Evolutionary conservation across 2,329 filamentous ascomycete genomes (phyloP).

Genomic region (Lecanicillium sp.): DNA sequence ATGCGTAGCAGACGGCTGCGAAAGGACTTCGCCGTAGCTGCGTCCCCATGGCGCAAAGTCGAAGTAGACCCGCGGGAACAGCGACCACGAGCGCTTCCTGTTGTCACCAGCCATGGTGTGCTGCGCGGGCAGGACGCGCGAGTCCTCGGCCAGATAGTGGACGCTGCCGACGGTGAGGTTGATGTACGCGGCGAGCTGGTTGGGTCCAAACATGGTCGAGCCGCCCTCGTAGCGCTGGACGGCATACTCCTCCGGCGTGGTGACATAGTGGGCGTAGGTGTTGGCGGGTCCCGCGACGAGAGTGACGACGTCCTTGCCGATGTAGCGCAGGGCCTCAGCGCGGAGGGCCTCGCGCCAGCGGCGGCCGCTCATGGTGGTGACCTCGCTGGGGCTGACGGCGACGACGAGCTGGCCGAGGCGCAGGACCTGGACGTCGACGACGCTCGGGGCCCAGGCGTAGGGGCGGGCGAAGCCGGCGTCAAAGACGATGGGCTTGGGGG

Average conservation of each 20-base stretch:
- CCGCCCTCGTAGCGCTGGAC: constrained; percentile 94
- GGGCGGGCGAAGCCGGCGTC: constrained; percentile 75
- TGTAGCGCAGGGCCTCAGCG: constrained; percentile 35
- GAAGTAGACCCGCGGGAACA: constrained; percentile 71
- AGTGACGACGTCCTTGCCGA: constrained; percentile 54
- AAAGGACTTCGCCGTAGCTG: constrained; percentile 60
- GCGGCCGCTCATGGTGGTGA: constrained; percentile 85
- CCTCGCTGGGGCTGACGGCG: constrained; percentile 78
- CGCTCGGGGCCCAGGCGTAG: constrained; percentile 84
- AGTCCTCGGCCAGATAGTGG: constrained; percentile 28
- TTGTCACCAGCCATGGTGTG: constrained; percentile 72
- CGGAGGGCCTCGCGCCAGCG: constrained; percentile 72
- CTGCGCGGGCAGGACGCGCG: constrained; percentile 29
- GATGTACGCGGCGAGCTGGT: constrained; percentile 80
- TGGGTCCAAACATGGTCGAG: constrained; percentile 77
- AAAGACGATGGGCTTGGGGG: constrained; percentile 74
- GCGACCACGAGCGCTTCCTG: constrained; percentile 61
- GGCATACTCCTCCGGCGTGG: constrained; percentile 71
- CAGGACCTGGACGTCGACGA: constrained; percentile 80
- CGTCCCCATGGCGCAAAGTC: constrained; percentile 61
- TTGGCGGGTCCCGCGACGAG: constrained; percentile 85
- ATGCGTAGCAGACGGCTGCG: constrained; percentile 47
- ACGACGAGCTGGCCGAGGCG: constrained; percentile 80
- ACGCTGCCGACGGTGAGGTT: constrained; percentile 66
- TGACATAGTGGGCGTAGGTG: constrained; percentile 76